Percentiles rank a stretch among this genome's conserved stretches.
Evolutionary conservation across 2,329 filamentous ascomycete species (phyloP).

Genomic region (Cordyceps cicadae): DNA sequence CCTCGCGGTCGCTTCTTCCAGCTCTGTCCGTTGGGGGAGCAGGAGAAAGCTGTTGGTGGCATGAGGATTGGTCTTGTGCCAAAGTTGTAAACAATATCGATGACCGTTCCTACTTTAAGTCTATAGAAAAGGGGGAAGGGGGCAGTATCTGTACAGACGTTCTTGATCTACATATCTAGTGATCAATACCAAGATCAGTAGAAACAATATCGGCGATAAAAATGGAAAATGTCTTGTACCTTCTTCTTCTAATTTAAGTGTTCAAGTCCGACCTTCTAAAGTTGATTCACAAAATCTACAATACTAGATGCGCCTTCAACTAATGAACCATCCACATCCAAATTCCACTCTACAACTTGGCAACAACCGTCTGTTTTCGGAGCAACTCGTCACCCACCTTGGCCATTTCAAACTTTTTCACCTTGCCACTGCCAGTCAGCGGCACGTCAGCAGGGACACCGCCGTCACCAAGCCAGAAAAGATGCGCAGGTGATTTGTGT

Average conservation of each 20-base stretch:
- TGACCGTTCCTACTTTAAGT: not conserved
- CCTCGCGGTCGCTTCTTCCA: slow-evolving; percentile 63
- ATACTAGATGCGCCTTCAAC: not conserved
- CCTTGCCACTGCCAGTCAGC: slow-evolving; percentile 64
- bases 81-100: slow-evolving; percentile 34
- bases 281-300: not conserved
- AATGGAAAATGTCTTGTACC: not conserved
- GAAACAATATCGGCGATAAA: not conserved
- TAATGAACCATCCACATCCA: not conserved
- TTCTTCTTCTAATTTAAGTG: not conserved
- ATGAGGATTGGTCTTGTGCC: slow-evolving; percentile 45
- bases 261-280: not conserved
- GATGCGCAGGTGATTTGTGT: slow-evolving; percentile 61
- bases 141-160: too few relatives aligned
- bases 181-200: not conserved
- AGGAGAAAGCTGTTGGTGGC: slow-evolving; percentile 47
- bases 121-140: too few relatives aligned
- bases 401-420: slow-evolving; percentile 59
- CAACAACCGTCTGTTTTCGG: slow-evolving; percentile 36
- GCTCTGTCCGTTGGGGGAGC: slow-evolving; percentile 50
- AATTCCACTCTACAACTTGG: slow-evolving; percentile 32
- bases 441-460: slow-evolving; percentile 49
- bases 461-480: slow-evolving; percentile 67
- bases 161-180: not conserved
- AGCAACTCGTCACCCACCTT: slow-evolving; percentile 47